Percentiles rank a stretch among this genome's conserved stretches.
Conservation (phyloP, 345 rosid genomes). For the Corchorus capsularis region DNA sequence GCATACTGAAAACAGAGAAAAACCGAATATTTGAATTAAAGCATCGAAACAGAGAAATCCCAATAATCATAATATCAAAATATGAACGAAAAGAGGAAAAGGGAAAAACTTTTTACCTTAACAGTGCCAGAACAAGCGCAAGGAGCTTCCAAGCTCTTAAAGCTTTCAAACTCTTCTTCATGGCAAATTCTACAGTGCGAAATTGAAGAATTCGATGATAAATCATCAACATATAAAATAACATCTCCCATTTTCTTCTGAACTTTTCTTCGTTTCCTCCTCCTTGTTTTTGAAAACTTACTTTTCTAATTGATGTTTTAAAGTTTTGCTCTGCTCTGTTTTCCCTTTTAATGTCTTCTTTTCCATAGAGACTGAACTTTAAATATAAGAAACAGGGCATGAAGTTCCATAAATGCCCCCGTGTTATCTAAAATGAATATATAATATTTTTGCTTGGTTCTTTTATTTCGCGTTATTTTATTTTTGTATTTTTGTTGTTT, state of each 20-base stretch:
- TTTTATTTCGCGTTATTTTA: not conserved
- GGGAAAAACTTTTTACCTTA: constrained; percentile 45
- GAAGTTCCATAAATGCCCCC: constrained; percentile 39
- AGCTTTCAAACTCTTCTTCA: constrained; percentile 73
- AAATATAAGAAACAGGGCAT: constrained; percentile 15
- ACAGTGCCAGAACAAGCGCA: constrained; percentile 94
- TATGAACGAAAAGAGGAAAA: not conserved
- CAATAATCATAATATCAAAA: not conserved
- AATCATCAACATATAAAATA: constrained; percentile 52
- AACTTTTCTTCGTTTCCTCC: not conserved
- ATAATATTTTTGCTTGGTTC: not conserved
- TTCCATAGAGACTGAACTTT: constrained; percentile 11
- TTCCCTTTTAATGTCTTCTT: not conserved
- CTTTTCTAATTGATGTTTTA: constrained; percentile 7
- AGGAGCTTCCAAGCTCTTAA: constrained; percentile 75
- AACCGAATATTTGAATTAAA: not conserved
- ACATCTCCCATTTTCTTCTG: constrained; percentile 54
- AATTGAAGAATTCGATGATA: constrained; percentile 31
- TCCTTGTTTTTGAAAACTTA: constrained; percentile 1
- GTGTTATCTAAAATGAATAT: not conserved
- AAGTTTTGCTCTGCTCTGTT: constrained; percentile 4
- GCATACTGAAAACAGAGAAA: constrained; percentile 52
- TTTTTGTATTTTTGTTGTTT: constrained; percentile 4
- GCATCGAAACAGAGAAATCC: not conserved
- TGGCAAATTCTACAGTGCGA: constrained; percentile 85